Percentiles rank a stretch among this genome's conserved stretches.
Evolutionary conservation across 2,329 filamentous ascomycete species (phyloP).

Genomic region (Setomelanomma holmii): DNA sequence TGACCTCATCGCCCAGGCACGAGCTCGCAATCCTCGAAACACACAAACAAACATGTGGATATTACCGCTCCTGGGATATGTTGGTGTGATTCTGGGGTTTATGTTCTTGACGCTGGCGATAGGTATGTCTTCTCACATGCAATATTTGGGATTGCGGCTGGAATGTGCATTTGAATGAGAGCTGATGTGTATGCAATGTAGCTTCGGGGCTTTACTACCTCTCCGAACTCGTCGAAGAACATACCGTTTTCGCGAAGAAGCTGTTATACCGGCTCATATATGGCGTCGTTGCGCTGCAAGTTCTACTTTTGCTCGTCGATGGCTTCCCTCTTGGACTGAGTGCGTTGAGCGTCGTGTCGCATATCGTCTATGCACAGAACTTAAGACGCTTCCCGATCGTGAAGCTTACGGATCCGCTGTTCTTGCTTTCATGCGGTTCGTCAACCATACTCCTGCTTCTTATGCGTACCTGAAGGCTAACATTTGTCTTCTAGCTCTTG

Average conservation of each 20-base stretch:
- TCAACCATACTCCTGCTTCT: conserved; percentile 7
- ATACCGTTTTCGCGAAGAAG: conserved; percentile 89
- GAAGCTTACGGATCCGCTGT: conserved; percentile 85
- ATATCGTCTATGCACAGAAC: conserved; percentile 88
- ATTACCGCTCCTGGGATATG: conserved; percentile 87
- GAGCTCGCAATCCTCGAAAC: not conserved
- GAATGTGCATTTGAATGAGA: conserved; percentile 2
- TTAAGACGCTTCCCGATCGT: conserved; percentile 79
- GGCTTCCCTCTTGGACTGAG: conserved; percentile 81
- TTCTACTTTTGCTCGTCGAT: conserved; percentile 80
- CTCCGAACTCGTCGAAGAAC: conserved; percentile 96
- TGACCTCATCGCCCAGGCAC: conserved; percentile 31
- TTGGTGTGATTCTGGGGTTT: conserved; percentile 88
- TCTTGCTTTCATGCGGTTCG: conserved; percentile 81
- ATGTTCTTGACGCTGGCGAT: conserved; percentile 94
- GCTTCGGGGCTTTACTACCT: conserved; percentile 99
- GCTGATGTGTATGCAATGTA: conserved; percentile 42
- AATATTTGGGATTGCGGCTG: not conserved
- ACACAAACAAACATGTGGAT: conserved; percentile 79
- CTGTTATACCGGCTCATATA: conserved; percentile 89
- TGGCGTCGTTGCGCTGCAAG: conserved; percentile 74
- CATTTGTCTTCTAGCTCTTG: conserved; percentile 66
- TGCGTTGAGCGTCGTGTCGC: conserved; percentile 76
- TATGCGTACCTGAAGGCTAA: not conserved
- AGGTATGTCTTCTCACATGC: conserved; percentile 57